Conservation (phyloP, 345 rosid genomes). For the Salix koriyanagi region DNA sequence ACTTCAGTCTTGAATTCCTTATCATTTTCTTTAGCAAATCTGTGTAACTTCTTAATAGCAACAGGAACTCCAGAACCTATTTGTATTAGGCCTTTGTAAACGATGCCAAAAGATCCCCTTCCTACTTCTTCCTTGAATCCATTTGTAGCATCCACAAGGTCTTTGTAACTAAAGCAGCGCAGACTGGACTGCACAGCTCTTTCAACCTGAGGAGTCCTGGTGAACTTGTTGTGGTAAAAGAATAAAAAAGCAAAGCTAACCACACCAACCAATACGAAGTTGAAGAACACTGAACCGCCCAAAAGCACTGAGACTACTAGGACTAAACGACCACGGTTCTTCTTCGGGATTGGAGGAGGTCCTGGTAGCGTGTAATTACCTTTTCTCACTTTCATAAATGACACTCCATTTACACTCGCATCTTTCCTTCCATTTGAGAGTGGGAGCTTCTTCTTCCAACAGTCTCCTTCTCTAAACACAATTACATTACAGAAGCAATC, state of each 20-base stretch:
- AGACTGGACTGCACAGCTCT: constrained; percentile 18
- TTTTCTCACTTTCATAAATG: not conserved
- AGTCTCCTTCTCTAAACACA: constrained; percentile 7
- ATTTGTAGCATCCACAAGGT: constrained; percentile 33
- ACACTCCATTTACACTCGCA: not conserved
- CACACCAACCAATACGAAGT: constrained; percentile 16
- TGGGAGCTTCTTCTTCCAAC: constrained; percentile 43
- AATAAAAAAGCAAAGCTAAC: constrained; percentile 1
- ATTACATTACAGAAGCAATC: not conserved
- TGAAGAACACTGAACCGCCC: constrained; percentile 25
- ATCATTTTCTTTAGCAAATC: not conserved
- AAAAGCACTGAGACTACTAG: constrained; percentile 16
- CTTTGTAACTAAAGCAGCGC: constrained; percentile 25
- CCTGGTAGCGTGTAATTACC: no score
- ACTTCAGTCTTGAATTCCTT: constrained; percentile 28
- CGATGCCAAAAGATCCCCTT: constrained; percentile 30
- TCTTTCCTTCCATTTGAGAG: constrained; percentile 29
- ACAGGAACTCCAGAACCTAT: not conserved
- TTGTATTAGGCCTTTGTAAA: constrained; percentile 16
- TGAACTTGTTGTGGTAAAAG: not conserved
- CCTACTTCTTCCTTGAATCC: constrained; percentile 39
- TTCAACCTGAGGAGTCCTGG: no score
- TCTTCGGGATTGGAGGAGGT: no score
- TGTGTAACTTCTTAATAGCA: constrained; percentile 24
- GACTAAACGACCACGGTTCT: no score